Percentiles rank a stretch among this genome's conserved stretches.
Conservation (phyloP, 2,329 filamentous ascomycete species). For the Hypoxylon sp. region DNA sequence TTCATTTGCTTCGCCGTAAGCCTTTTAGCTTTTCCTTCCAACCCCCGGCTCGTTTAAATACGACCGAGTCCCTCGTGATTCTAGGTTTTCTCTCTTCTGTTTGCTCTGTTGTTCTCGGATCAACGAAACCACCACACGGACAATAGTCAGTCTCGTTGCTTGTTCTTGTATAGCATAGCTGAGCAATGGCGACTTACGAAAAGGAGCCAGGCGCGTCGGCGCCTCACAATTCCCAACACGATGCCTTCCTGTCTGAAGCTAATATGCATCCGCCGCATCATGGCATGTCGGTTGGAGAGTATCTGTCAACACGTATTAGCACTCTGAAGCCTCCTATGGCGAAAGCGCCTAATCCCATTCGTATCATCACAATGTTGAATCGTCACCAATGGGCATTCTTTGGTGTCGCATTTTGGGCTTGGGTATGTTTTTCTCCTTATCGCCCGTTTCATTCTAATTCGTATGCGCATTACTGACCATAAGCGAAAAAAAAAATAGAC, state of each 20-base stretch:
- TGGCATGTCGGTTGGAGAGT: constrained; percentile 58
- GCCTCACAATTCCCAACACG: constrained; percentile 12
- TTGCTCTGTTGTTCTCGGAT: constrained; percentile 17
- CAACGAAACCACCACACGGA: constrained; percentile 11
- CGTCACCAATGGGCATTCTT: constrained; percentile 65
- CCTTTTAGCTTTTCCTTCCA: not conserved
- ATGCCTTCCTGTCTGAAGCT: constrained; percentile 17
- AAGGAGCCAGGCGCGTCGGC: constrained; percentile 13
- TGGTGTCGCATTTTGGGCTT: constrained; percentile 62
- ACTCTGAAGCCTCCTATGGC: constrained; percentile 66
- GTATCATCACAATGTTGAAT: constrained; percentile 58
- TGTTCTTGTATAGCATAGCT: constrained; percentile 7
- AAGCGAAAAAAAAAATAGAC: constrained; percentile 54
- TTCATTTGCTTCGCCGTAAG: constrained; percentile 2
- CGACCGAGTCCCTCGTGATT: constrained; percentile 22
- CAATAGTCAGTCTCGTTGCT: constrained; percentile 12
- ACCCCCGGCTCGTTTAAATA: constrained; percentile 28
- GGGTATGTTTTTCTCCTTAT: constrained; percentile 52
- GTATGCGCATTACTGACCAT: constrained; percentile 15
- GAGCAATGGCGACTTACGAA: constrained; percentile 26
- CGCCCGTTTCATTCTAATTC: not conserved
- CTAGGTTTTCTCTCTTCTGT: constrained; percentile 15
- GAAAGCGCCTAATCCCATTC: constrained; percentile 62
- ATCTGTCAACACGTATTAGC: constrained; percentile 61
- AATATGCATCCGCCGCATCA: constrained; percentile 54